Base-by-base conservation (phyloP, 495 filamentous ascomycete species). In the Cairneyella variabilis region DNA sequence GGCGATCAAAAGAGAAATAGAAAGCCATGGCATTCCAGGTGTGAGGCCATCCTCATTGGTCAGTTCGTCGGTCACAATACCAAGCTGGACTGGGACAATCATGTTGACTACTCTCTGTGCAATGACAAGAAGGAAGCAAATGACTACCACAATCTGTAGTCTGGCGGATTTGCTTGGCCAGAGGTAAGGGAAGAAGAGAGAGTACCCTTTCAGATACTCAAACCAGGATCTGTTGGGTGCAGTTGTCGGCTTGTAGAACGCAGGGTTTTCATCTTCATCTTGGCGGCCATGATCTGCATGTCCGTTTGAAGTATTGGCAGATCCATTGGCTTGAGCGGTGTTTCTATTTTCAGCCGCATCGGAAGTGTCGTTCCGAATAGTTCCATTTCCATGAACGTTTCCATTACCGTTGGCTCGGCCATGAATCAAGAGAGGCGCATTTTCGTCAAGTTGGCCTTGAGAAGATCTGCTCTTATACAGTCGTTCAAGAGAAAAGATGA, bases 131-230 rank as follows among this genome's bases (percentile, higher is more conserved):
- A 80, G 26, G 58, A 96, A 87, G 69, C 92, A 96, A 32, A 89
- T 53, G 3, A 95, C 55, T n/a, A 93, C 87, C 36, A 88, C 71
- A 21, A 87, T 44, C 70, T 96, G 86, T 20, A 96, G 74, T 57
- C 71, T 73, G 28, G 73, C 68, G 22, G 88, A 82, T 60, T 90
- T 89, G 52, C 80, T 84, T 14, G 90, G 92, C 92, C 92, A 97
- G 37, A 96, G 81, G 63, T 96, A 97, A 0, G 90, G 91, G 68
- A 95, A 91, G 70, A 97, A 95, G 20, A 95, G 72, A 16, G 82
- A 84, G 66, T 95, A 97, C 17, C 89, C 87, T 53, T 83, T 83
- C 44, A 92, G 71, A 64, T 98, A 98, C 65, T 97, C 93, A 82
- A 86, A 89, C 89, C 89, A 74, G 20, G 69, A 72, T 30, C 68